Base-by-base conservation (phyloP, 257 asterid species). In the Ligustrum vulgare region DNA sequence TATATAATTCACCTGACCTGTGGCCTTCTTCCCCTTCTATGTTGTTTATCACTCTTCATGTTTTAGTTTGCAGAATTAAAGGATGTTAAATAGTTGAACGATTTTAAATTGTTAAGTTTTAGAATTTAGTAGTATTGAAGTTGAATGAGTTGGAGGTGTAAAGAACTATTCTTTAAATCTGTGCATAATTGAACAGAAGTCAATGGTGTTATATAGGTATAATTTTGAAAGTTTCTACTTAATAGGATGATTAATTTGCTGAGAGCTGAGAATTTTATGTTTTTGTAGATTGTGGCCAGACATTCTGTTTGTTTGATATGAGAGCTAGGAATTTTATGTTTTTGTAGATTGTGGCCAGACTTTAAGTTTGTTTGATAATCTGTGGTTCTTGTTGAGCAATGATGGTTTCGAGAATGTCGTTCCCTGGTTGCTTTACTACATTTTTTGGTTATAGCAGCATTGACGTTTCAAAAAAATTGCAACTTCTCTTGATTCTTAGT, bases 391-490 rank as follows among this genome's bases (percentile, higher is more conserved):
- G 51, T 58, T 62, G 49, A 37, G 68, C 73, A 25, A 31, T 49
- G 78, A 87, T 84, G 94, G 72, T 28, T 43, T 75, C 70, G 81
- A 80, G 82, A 62, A 75, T 80, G 72, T 77, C 37, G 77, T 75
- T 87, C 20, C 68, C 82, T 91, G 67, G 25, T 82, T 77, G 79
- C 80, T 80, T 70, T 77, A 34, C 32, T 83, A 73, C 91, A 84
- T 25, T 58, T 80, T 65, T 64, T 80, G 74, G 76, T 41, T 47
- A 37, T 80, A 68, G 78, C 82, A 51, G 98, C 96, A 37, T 0
- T 13, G 65, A 88, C 97, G 2, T 33, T 89, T 79, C 43, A 76
- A 16, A 39, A 77, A 43, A 91, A 86, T 80, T 63, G 96, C 88
- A 82, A 83, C 89, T 83, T 78, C 23, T 0, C 73, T 41, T n/a